Evolutionary conservation across 129 eudicot species (phyloP).

Genomic region (Calendula officinalis): DNA sequence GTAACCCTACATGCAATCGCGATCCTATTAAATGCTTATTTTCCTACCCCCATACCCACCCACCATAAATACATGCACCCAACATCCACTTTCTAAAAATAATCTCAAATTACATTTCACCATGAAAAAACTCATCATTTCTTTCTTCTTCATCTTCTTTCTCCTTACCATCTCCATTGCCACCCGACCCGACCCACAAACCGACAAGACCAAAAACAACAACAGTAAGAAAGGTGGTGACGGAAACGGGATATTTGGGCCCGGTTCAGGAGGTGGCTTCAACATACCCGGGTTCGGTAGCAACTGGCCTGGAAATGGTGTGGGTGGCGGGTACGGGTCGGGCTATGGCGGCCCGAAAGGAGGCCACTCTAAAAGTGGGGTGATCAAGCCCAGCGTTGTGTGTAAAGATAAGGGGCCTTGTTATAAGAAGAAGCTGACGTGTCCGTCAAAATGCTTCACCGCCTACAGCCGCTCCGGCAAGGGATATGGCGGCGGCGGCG

Average conservation of each 20-base stretch:
- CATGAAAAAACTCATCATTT: conserved; percentile 31
- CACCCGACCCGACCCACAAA: conserved; percentile 34
- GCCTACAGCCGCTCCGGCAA: conserved; percentile 77
- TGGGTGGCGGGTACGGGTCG: conserved; percentile 68
- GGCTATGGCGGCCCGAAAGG: conserved; percentile 85
- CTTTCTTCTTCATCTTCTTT: conserved; percentile 30
- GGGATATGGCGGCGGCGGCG: conserved; percentile 89
- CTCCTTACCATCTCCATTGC: conserved; percentile 27
- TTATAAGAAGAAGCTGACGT: conserved; percentile 72
- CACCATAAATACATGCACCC: conserved; percentile 37
- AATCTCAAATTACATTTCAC: not conserved
- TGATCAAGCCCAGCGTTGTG: conserved; percentile 46
- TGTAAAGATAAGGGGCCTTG: conserved; percentile 87
- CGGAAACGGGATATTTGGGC: conserved; percentile 49
- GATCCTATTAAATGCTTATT: conserved; percentile 28
- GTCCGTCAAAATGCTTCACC: conserved; percentile 87
- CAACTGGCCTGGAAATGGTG: conserved; percentile 40
- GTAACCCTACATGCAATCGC: conserved; percentile 19
- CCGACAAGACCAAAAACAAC: conserved; percentile 23
- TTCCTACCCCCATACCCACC: conserved; percentile 23
- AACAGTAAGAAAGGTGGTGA: conserved; percentile 28
- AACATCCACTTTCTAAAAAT: conserved; percentile 21
- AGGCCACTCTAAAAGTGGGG: conserved; percentile 66
- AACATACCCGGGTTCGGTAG: conserved; percentile 62
- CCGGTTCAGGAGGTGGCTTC: conserved; percentile 68